Percentiles rank a stretch among this genome's conserved stretches.
Evolutionary conservation across 2,329 filamentous ascomycete species (phyloP).

Genomic region (Keithomyces neogunnii): DNA sequence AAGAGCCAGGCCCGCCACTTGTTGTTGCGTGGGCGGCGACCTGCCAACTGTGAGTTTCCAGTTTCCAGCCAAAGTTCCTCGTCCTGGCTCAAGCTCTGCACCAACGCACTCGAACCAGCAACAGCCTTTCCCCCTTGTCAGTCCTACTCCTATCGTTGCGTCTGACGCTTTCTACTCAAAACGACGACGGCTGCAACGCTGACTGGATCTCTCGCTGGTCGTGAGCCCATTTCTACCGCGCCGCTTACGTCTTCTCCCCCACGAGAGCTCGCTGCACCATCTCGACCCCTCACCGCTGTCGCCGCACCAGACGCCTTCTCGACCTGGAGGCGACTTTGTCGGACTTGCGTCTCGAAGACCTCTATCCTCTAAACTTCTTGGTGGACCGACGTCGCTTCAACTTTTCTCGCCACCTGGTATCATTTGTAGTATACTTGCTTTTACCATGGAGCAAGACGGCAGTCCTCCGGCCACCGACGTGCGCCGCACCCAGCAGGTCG

Average conservation of each 20-base stretch:
- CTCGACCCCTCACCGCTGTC: slow-evolving; percentile 7
- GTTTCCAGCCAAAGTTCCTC: too few relatives aligned
- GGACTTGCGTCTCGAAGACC: not conserved
- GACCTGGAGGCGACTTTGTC: slow-evolving; percentile 9
- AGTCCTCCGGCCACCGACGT: slow-evolving; percentile 29
- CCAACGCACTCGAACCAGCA: not conserved
- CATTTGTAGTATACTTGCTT: not conserved
- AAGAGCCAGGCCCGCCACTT: too few relatives aligned
- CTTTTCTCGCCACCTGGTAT: not conserved
- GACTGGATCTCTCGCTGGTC: slow-evolving; percentile 8
- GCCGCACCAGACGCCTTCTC: slow-evolving; percentile 16
- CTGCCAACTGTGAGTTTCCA: too few relatives aligned
- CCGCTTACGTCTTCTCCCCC: not conserved
- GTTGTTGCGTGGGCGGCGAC: too few relatives aligned
- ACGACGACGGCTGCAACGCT: not conserved
- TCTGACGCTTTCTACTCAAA: slow-evolving; percentile 9
- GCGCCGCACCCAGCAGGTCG: slow-evolving; percentile 56
- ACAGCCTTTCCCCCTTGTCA: slow-evolving; percentile 14
- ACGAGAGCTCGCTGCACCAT: not conserved
- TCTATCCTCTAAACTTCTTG: not conserved
- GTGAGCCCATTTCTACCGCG: slow-evolving; percentile 6
- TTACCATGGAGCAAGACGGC: slow-evolving; percentile 40
- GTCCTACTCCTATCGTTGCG: slow-evolving; percentile 16
- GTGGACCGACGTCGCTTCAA: not conserved
- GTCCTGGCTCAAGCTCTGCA: not conserved